Percentiles rank a stretch among this genome's conserved stretches.
These are phyloP conservation scores for Athelia psychrophila DNA, from an alignment of 1,284 basidiomycete genomes.

Conservation along the genomic window DNA sequence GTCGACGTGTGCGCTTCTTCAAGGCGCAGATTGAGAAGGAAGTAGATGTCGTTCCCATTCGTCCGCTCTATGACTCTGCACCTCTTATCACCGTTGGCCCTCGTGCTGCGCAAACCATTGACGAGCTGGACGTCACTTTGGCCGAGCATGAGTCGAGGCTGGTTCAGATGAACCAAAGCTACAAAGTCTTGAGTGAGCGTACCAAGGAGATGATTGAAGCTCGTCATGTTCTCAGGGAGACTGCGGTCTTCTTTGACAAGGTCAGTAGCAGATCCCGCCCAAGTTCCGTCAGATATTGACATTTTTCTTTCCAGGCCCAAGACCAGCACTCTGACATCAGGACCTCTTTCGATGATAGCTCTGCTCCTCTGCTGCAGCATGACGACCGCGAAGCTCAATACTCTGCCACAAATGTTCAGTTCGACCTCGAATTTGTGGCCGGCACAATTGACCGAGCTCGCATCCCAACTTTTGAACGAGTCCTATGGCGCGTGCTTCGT, in stretches of 20 bases:
- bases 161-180: conserved; percentile 91
- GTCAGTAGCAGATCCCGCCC: conserved; percentile 36
- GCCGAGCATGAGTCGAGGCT: conserved; percentile 87
- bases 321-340: conserved; percentile 79
- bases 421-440: conserved; percentile 96
- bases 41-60: conserved; percentile 77
- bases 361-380: conserved; percentile 89
- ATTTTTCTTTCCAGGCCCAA: conserved; percentile 60
- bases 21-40: conserved; percentile 84
- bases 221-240: conserved; percentile 90
- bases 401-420: conserved; percentile 50
- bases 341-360: conserved; percentile 89
- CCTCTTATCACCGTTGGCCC: conserved; percentile 86
- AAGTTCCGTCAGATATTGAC: conserved; percentile 3
- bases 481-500: conserved; percentile 96
- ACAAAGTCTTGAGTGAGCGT: conserved; percentile 86
- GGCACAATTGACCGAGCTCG: conserved; percentile 95
- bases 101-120: conserved; percentile 89
- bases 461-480: conserved; percentile 93
- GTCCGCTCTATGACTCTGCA: conserved; percentile 79
- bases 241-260: conserved; percentile 94
- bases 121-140: conserved; percentile 89
- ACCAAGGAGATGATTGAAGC: conserved; percentile 92
- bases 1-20: conserved; percentile 92
- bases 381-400: conserved; percentile 80